Evolutionary conservation across 768 basidiomycete species (phyloP), one percentile per base, ranked within the genome.

Genomic region (Multifurca ochricompacta): DNA sequence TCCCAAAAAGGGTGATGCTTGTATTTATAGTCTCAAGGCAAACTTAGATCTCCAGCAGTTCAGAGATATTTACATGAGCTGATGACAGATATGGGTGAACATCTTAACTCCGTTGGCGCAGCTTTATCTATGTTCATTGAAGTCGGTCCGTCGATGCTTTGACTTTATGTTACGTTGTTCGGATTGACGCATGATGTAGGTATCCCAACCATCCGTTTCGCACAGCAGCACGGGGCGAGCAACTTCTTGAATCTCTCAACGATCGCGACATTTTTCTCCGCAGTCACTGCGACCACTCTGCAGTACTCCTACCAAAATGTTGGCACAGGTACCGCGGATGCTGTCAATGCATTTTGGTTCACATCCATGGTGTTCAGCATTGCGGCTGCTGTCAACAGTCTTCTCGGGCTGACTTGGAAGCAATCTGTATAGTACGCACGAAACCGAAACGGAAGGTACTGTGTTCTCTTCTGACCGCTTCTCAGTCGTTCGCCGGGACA

Each of bases 401-500:
- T 87, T 16, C 71, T 88, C 13, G 85, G 85, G 45, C 66, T 86
- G 39, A 85, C 85, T 0, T 88, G 85, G 85, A 85, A 84, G 64
- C 83, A 86, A 64, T 84, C 85, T 1, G 85, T 87, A 82, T 88
- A 88, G 85, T 86, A 68, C 18, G 54, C n/a, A n/a, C n/a, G n/a
- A n/a, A n/a, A n/a, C 40, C 25, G 36, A 32, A 19, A 34, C n/a
- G 36, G 42, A 9, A 30, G 62, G 82, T 77, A 10, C n/a, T 9
- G n/a, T 5, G 13, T 25, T 14, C 35, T 34, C 23, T 18, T 25
- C 42, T 56, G 18, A 55, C 3, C 19, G 27, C n/a, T 7, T 49
- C 4, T 30, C 48, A 86, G 85, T 65, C 85, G 85, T 51, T 85
- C 83, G 31, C 85, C 85, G 18, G 80, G 82, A 5, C 79, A 87